These are phyloP conservation scores for Marchantia paleacea DNA, from an alignment of 225 moss, liverwort and hornwort genomes.

Conservation along the genomic window DNA sequence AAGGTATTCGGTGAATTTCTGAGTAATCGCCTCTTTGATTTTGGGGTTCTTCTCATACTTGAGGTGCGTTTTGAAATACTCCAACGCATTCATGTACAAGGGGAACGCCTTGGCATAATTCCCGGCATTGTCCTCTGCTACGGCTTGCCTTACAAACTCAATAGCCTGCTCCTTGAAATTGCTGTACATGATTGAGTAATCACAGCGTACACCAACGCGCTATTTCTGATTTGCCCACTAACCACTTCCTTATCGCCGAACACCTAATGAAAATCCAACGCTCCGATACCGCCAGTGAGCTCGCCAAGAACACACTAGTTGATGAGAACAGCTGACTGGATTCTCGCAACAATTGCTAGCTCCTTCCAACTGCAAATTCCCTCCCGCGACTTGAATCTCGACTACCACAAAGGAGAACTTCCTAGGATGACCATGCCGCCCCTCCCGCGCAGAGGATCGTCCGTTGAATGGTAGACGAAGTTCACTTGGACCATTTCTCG, in stretches of 20 bases:
- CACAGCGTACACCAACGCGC: not conserved
- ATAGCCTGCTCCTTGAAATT: slow-evolving; percentile 99
- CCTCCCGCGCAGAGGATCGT: slow-evolving; percentile 5
- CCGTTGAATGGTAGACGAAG: not conserved
- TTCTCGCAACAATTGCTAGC: not conserved
- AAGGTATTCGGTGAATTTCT: slow-evolving; percentile 98
- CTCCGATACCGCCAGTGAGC: not conserved
- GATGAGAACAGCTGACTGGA: not conserved
- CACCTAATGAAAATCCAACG: not conserved
- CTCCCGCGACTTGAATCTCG: not conserved
- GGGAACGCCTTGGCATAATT: slow-evolving; percentile 99
- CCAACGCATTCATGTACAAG: slow-evolving; percentile 98
- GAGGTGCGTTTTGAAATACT: slow-evolving; percentile 99
- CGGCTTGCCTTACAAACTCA: slow-evolving; percentile 97
- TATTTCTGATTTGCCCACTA: not conserved
- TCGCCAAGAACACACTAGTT: not conserved
- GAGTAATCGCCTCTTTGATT: slow-evolving; percentile 98
- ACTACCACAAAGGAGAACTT: not conserved
- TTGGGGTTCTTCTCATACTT: slow-evolving; percentile 99
- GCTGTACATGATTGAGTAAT: slow-evolving; percentile 78
- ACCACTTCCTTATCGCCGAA: not conserved
- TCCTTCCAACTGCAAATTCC: not conserved
- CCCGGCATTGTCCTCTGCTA: slow-evolving; percentile 92
- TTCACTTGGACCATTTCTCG: not conserved
- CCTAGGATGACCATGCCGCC: slow-evolving; percentile 9